Conservation (phyloP, 1,284 basidiomycete genomes). For the Rhodofomes roseus region DNA sequence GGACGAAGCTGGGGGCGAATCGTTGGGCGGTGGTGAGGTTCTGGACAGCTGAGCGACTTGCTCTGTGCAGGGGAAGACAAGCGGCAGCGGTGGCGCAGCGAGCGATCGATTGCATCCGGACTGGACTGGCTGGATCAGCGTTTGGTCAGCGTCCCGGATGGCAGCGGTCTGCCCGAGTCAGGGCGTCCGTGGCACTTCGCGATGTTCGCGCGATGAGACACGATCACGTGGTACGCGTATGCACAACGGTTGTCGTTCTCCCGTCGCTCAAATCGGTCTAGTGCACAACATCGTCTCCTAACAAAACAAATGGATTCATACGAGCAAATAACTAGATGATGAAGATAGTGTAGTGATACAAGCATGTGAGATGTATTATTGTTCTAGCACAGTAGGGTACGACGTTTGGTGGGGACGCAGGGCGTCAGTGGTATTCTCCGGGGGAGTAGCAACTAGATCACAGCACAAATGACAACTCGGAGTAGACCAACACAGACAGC, state of each 20-base stretch:
- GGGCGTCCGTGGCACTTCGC: neutral
- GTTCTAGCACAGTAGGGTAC: neutral
- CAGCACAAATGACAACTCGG: neutral
- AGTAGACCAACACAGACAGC: neutral
- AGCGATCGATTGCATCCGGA: slow-evolving; percentile 6
- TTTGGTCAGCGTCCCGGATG: neutral
- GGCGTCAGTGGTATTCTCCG: neutral
- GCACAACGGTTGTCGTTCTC: too few species aligned
- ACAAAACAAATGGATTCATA: too few species aligned
- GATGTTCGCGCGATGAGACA: slow-evolving; percentile 1
- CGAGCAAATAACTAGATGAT: neutral
- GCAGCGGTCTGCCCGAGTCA: neutral
- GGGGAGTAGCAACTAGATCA: neutral
- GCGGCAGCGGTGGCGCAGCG: neutral
- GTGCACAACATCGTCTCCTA: too few species aligned
- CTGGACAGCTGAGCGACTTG: neutral
- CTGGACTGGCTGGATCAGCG: neutral
- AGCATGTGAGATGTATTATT: neutral
- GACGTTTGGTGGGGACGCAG: neutral
- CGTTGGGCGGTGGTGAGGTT: neutral
- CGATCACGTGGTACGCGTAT: slow-evolving; percentile 6
- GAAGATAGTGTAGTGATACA: neutral
- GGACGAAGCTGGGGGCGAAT: neutral
- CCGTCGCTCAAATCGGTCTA: too few species aligned
- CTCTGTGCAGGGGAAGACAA: neutral